Conservation (phyloP, 257 asterid species). For the Rhazya stricta region DNA sequence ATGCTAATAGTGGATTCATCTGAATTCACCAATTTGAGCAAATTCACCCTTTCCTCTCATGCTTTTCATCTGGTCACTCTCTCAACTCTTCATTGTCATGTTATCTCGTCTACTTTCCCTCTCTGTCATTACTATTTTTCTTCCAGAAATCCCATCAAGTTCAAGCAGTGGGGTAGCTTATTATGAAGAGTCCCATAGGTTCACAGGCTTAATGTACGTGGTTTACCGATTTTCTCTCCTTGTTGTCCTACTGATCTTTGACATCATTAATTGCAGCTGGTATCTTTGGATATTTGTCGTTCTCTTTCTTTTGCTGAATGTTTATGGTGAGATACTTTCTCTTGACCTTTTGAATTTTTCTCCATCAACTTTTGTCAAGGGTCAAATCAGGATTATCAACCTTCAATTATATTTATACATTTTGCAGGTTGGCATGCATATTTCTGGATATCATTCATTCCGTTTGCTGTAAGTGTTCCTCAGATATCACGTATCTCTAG, state of each 20-base stretch:
- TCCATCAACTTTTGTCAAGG: background rate
- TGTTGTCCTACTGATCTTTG: constrained; percentile 5
- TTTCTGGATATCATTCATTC: constrained; percentile 67
- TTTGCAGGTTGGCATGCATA: constrained; percentile 72
- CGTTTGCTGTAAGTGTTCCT: constrained; percentile 41
- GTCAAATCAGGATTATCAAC: background rate
- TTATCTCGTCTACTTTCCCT: background rate
- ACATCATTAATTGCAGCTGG: constrained; percentile 50
- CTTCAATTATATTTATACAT: background rate
- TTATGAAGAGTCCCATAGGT: background rate
- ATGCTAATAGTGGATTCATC: background rate
- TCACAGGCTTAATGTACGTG: background rate
- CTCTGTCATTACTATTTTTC: background rate
- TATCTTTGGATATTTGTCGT: constrained; percentile 69
- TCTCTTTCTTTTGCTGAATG: constrained; percentile 57
- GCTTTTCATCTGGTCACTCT: background rate
- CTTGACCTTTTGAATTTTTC: background rate
- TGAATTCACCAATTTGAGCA: background rate
- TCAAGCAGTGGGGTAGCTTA: background rate
- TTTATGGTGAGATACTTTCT: constrained; percentile 38
- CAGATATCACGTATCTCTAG: background rate
- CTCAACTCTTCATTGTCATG: background rate
- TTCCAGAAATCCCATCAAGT: background rate
- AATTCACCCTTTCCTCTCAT: background rate
- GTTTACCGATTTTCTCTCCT: background rate